Evolutionary conservation across 306 rosid species (phyloP), one percentile per base, ranked within the genome.

Genomic region (Luffa acutangula): DNA sequence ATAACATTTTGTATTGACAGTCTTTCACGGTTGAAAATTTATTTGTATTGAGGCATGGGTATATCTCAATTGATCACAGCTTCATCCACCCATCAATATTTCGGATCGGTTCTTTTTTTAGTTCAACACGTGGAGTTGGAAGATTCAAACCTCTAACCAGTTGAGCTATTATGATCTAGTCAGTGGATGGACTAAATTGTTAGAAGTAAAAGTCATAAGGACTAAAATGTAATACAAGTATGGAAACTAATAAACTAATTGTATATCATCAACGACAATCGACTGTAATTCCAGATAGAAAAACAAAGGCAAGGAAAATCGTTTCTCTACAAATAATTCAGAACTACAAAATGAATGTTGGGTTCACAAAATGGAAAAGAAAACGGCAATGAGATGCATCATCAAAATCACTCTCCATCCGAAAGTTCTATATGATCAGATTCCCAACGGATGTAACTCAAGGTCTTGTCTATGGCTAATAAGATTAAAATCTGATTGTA

Each of bases 251-350:
- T 6, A 56, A 18, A 56, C 11, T 18, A 6, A 56, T 56, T 56
- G 25, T 8, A 56, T 56, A 18, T 56, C 20, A 2, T 56, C 18
- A n/a, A 42, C 34, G n/a, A n/a, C 45, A n/a, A 1, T 3, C 2
- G n/a, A 43, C 36, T n/a, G 43, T 69, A 72, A 73, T 48, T 73
- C 43, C 20, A 48, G 75, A 18, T 3, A 66, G 25, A 7, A 2
- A 69, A 71, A 21, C 0, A 46, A 49, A 14, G 21, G 10, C 20
- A 74, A 14, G 31, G 14, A 52, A 36, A 52, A 3, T 51, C 6
- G 31, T 73, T 49, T 74, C 77, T 72, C 78, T 74, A 74, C 78
- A 74, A 73, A 51, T 51, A 49, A 74, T 51, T 46, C 63, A 5
- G 34, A 34, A 9, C 78, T 74, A 74, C 46, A 74, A 74, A 74